Conservation (phyloP, 2,329 filamentous ascomycete species). For the Fusarium sp. region DNA sequence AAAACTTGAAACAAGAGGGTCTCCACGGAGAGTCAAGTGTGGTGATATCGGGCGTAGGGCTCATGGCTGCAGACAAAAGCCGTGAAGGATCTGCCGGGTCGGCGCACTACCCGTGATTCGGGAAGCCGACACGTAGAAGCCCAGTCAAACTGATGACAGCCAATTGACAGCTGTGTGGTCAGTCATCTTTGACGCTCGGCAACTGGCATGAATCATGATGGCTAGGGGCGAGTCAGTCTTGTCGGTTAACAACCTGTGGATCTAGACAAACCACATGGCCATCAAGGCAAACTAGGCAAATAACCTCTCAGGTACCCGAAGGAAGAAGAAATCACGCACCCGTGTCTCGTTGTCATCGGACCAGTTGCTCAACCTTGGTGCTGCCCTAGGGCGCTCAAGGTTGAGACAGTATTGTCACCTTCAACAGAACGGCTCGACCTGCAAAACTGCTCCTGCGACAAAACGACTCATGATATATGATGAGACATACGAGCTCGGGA, state of each 20-base stretch:
- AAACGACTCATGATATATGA: not conserved
- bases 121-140: not conserved
- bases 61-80: slow-evolving; percentile 1
- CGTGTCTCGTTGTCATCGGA: not conserved
- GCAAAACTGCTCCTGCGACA: not conserved
- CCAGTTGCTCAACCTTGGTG: not conserved
- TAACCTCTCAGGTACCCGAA: not conserved
- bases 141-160: not conserved
- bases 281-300: not conserved
- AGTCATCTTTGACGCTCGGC: not conserved
- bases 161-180: slow-evolving; percentile 5
- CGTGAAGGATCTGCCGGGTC: not conserved
- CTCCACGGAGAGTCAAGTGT: not conserved
- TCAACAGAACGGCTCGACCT: not conserved
- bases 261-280: not conserved
- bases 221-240: not conserved
- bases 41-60: not conserved
- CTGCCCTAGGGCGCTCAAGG: slow-evolving; percentile 1
- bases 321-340: not conserved
- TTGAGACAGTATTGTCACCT: slow-evolving; percentile 21
- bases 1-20: slow-evolving; percentile 12
- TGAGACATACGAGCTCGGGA: not conserved
- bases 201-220: slow-evolving; percentile 22
- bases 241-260: slow-evolving; percentile 3
- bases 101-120: not conserved